Evolutionary conservation across 2,329 filamentous ascomycete genomes (phyloP).

Genomic region (Penicillium polonicum): DNA sequence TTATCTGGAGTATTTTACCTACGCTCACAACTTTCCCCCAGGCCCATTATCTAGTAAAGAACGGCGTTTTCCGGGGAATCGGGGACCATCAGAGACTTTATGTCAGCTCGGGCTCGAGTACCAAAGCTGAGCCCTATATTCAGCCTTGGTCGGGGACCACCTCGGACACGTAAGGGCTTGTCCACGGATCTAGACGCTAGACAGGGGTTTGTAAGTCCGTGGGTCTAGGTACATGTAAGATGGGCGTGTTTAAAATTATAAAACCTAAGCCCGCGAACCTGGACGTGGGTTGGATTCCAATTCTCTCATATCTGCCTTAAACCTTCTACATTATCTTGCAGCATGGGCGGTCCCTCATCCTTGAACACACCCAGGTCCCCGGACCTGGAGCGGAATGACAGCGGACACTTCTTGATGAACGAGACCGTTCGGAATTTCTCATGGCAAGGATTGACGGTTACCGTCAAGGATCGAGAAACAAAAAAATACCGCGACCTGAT

Average conservation of each 20-base stretch:
- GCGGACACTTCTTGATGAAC: slow-evolving; percentile 49
- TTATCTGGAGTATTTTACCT: not conserved
- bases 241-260: slow-evolving; percentile 7
- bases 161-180: not conserved
- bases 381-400: slow-evolving; percentile 34
- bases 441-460: slow-evolving; percentile 68
- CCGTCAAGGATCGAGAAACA: slow-evolving; percentile 68
- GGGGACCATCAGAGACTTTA: slow-evolving; percentile 6
- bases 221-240: not conserved
- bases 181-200: not conserved
- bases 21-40: not conserved
- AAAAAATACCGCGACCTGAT: slow-evolving; percentile 64
- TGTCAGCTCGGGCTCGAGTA: not conserved
- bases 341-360: slow-evolving; percentile 2
- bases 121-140: not conserved
- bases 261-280: not conserved
- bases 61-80: not conserved
- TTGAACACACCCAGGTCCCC: not conserved
- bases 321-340: slow-evolving; percentile 1
- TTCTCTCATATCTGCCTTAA: not conserved
- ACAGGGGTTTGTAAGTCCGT: not conserved
- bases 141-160: slow-evolving; percentile 8
- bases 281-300: not conserved
- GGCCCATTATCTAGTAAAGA: not conserved
- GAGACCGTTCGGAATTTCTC: slow-evolving; percentile 62